phyloP scores from a whole-genome alignment of 2,329 filamentous ascomycete species.

The Juglanconis juglandina region DNA sequence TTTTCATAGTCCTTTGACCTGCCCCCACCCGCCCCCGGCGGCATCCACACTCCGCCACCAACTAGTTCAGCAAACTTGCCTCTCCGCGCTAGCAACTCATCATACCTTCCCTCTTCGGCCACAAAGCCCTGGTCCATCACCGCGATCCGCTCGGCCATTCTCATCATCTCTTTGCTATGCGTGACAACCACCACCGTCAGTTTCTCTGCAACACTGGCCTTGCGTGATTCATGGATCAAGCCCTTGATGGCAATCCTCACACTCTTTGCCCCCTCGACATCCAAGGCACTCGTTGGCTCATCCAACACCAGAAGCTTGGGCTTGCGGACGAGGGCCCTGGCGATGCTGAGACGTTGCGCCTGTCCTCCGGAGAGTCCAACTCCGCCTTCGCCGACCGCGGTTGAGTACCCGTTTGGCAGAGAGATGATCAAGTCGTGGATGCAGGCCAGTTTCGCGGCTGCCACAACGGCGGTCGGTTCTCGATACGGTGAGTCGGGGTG shows the following conservation, averaged over 20 bases:
- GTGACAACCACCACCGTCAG: constrained; percentile 79
- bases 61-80: constrained; percentile 49
- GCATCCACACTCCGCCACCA: constrained; percentile 28
- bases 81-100: constrained; percentile 48
- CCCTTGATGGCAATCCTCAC: constrained; percentile 60
- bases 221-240: constrained; percentile 39
- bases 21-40: background rate
- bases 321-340: constrained; percentile 68
- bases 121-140: constrained; percentile 67
- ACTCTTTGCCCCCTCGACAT: constrained; percentile 61
- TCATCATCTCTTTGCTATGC: constrained; percentile 84
- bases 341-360: constrained; percentile 76
- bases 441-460: constrained; percentile 56
- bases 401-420: constrained; percentile 69
- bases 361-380: constrained; percentile 75
- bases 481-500: constrained; percentile 49
- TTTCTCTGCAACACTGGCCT: constrained; percentile 23
- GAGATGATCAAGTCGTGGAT: constrained; percentile 75
- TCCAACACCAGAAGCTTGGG: constrained; percentile 77
- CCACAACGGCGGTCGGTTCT: constrained; percentile 40
- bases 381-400: constrained; percentile 73
- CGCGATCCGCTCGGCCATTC: constrained; percentile 67
- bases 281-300: constrained; percentile 80
- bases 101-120: constrained; percentile 65
- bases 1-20: background rate